Evolutionary conservation across 2,329 filamentous ascomycete species (phyloP).

Genomic region (Helicocarpus griseus): DNA sequence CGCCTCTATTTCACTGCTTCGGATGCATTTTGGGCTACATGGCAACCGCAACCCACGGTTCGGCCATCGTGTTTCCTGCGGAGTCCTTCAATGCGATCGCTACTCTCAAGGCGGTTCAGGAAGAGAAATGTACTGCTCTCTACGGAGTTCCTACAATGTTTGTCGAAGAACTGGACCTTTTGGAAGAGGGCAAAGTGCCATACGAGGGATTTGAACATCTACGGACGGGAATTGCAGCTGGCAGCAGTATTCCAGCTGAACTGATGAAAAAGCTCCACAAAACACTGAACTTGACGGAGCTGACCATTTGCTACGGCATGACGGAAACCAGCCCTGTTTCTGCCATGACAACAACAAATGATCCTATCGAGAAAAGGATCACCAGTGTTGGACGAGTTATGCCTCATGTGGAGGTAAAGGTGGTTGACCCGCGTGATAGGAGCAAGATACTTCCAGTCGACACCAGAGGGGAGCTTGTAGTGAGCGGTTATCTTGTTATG

Average conservation of each 20-base stretch:
- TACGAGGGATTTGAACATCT: slow-evolving; percentile 53
- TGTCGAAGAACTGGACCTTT: slow-evolving; percentile 70
- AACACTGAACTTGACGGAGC: slow-evolving; percentile 63
- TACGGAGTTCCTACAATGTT: slow-evolving; percentile 97
- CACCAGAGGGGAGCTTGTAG: slow-evolving; percentile 68
- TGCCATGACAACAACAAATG: slow-evolving; percentile 70
- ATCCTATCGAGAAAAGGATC: slow-evolving; percentile 64
- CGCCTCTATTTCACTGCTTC: slow-evolving; percentile 61
- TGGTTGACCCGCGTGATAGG: slow-evolving; percentile 61
- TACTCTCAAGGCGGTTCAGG: slow-evolving; percentile 54
- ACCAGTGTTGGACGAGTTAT: slow-evolving; percentile 69
- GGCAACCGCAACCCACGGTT: slow-evolving; percentile 77
- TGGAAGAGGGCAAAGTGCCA: slow-evolving; percentile 44
- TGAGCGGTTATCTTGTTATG: slow-evolving; percentile 82
- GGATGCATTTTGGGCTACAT: slow-evolving; percentile 89
- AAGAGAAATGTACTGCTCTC: slow-evolving; percentile 56
- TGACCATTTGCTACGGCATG: slow-evolving; percentile 96
- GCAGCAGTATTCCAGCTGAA: slow-evolving; percentile 70
- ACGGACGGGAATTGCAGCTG: slow-evolving; percentile 84
- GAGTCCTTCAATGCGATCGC: slow-evolving; percentile 78
- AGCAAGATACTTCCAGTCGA: slow-evolving; percentile 51
- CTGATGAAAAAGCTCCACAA: slow-evolving; percentile 59
- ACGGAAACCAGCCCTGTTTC: slow-evolving; percentile 68
- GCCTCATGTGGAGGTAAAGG: slow-evolving; percentile 70
- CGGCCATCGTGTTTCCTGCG: slow-evolving; percentile 72